phyloP scores from a whole-genome alignment of 2,329 filamentous ascomycete species.

The Fonsecaea erecta region DNA sequence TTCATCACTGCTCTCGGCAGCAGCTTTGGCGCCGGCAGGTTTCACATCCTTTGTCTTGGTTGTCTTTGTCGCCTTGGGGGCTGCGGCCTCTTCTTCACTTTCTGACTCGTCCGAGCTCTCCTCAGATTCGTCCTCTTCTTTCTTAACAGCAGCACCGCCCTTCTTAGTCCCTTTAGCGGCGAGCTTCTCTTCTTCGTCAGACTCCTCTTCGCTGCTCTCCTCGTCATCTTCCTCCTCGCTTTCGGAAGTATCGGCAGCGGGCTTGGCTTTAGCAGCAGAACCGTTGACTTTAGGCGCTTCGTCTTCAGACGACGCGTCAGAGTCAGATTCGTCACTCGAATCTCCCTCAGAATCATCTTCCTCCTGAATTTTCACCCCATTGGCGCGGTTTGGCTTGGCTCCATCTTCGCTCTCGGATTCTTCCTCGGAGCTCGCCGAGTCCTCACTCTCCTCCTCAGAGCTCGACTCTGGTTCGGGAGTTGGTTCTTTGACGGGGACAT shows the following conservation, averaged over 20 bases:
- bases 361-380: constrained; percentile 34
- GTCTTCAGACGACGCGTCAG: constrained; percentile 40
- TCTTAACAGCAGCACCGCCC: constrained; percentile 4
- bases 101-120: constrained; percentile 42
- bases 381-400: constrained; percentile 36
- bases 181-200: constrained; percentile 35
- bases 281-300: constrained; percentile 33
- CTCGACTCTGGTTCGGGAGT: constrained; percentile 41
- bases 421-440: constrained; percentile 38
- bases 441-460: constrained; percentile 45
- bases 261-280: constrained; percentile 28
- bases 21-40: constrained; percentile 14
- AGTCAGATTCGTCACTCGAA: constrained; percentile 41
- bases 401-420: constrained; percentile 43
- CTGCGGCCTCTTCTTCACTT: constrained; percentile 33
- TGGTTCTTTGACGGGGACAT: constrained; percentile 49
- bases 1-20: constrained; percentile 15
- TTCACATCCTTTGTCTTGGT: constrained; percentile 16
- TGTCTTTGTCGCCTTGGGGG: constrained; percentile 17
- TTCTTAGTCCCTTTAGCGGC: constrained; percentile 1
- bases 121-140: constrained; percentile 30
- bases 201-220: constrained; percentile 37
- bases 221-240: constrained; percentile 33
- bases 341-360: constrained; percentile 46
- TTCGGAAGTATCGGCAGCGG: constrained; percentile 21